A percentile compares a stretch with the other conserved stretches of the same genome.
Conservation (phyloP, 805 yeast species). For the Yarrowia hollandica region DNA sequence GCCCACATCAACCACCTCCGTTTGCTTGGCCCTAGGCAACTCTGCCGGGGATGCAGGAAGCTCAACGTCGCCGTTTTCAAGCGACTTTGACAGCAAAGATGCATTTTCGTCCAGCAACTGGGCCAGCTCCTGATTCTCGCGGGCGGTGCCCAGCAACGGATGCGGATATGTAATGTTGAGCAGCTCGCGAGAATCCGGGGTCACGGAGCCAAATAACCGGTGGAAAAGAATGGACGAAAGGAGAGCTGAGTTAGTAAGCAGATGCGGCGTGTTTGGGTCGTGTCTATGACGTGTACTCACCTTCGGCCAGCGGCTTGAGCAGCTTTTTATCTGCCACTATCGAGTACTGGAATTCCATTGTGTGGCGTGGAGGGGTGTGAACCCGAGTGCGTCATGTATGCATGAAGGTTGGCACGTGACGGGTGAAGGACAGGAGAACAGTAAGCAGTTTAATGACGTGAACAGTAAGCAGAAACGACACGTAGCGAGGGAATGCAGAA, state of each 20-base stretch:
- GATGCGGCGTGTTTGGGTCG: not conserved
- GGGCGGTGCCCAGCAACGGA: constrained; percentile 44
- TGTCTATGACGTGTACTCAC: not conserved
- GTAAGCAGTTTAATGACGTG: no score
- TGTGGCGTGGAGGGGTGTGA: constrained; percentile 15
- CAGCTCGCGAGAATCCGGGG: constrained; percentile 53
- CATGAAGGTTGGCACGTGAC: no score
- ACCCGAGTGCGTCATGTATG: no score
- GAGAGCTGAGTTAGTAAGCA: constrained; percentile 36
- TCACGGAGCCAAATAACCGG: constrained; percentile 63
- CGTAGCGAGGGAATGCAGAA: no score
- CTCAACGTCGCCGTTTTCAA: constrained; percentile 33
- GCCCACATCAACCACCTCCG: not conserved
- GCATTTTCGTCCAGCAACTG: constrained; percentile 44
- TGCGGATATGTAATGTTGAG: constrained; percentile 14
- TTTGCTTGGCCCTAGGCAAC: not conserved
- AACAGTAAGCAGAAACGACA: no score
- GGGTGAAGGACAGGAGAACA: no score
- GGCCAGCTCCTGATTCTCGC: constrained; percentile 51
- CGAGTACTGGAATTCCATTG: constrained; percentile 27
- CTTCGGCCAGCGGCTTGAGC: constrained; percentile 23
- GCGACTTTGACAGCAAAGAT: constrained; percentile 36
- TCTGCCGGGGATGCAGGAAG: not conserved
- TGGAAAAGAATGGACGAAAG: constrained; percentile 69
- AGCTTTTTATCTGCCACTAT: constrained; percentile 23